Base-by-base conservation (phyloP, 2,329 filamentous ascomycete species). In the Fusarium duplospermum region DNA sequence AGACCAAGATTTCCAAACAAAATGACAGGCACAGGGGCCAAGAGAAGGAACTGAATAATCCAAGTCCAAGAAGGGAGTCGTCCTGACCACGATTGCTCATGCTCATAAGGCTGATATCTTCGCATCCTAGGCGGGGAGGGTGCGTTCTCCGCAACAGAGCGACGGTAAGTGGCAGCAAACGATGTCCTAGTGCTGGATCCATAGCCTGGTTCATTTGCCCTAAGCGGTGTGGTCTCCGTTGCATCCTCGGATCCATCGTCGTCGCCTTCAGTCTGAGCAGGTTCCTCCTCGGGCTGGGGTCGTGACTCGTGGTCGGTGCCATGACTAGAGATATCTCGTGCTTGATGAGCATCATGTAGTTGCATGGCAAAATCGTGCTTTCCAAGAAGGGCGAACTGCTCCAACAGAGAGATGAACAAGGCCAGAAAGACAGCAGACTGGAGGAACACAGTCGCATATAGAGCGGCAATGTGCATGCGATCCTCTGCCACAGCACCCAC, bases 41-140 rank as follows among this genome's bases (percentile, higher is more conserved):
- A 85, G 18, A 98, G 80, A 4, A 98, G 85, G 73, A 98, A 92
- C 78, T 99, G 95, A 20, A 97, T 76, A 47, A 96, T 82, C 96
- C 96, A 99, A 20, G 93, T 91, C 93, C 93, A 98, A 52, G 88
- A 90, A 1, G 94, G 94, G 63, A 98, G 84, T 40, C 88, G 88
- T 5, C 89, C 89, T 61, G 94, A 97, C 96, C 96, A 99, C 16
- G 88, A 85, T 82, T 98, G 96, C 80, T 98, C 96, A 62, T 90
- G 85, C 14, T 89, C 89, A 79, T 92, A 95, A 1, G 87, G 83
- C 64, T 84, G 77, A 68, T 77, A 36, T 72, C 70, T 67, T 66
- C 79, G 71, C 54, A 75, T 66, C 24, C 62, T 74, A 62, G 79
- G 73, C 27, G 75, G 69, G 29, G 76, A 52, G 35, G 76, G 62